These are phyloP conservation scores for Avicennia marina DNA, from an alignment of 257 asterid species.

Conservation along the genomic window DNA sequence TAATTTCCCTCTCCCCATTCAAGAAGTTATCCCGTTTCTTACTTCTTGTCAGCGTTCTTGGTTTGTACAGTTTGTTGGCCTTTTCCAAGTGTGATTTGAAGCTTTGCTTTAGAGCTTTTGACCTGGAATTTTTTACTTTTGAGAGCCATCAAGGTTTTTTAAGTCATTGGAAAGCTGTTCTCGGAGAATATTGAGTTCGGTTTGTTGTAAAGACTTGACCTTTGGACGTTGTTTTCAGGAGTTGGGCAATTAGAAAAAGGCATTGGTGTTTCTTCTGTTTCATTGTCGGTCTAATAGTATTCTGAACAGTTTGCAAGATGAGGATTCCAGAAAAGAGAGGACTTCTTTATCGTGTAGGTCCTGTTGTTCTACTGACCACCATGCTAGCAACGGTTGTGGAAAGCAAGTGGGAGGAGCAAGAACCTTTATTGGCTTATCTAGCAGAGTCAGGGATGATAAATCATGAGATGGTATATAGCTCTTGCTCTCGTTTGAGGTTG, in stretches of 20 bases:
- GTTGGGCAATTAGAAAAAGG: constrained; percentile 21
- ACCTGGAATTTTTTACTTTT: constrained; percentile 9
- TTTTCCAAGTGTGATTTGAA: constrained; percentile 22
- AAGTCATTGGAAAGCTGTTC: constrained; percentile 19
- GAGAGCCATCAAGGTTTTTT: constrained; percentile 23
- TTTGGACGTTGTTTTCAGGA: constrained; percentile 18
- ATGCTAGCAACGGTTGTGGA: constrained; percentile 33
- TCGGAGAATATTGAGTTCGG: constrained; percentile 17
- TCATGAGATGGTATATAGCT: constrained; percentile 45
- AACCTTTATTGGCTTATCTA: constrained; percentile 38
- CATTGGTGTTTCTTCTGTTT: constrained; percentile 10
- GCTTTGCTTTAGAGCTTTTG: constrained; percentile 10
- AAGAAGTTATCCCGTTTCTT: constrained; percentile 23
- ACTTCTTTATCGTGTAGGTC: constrained; percentile 31
- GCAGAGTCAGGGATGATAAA: constrained; percentile 40
- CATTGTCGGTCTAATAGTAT: constrained; percentile 24
- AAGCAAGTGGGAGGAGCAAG: constrained; percentile 36
- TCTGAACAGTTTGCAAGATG: constrained; percentile 27
- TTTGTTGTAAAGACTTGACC: constrained; percentile 33
- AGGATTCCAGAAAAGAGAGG: constrained; percentile 41
- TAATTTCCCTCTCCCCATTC: constrained; percentile 13
- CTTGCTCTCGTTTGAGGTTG: constrained; percentile 9
- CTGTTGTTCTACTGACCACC: constrained; percentile 35
- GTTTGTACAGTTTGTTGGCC: constrained; percentile 21
- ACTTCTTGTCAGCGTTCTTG: constrained; percentile 9